Base-by-base conservation (phyloP, 805 yeast species). In the Candida pini region DNA sequence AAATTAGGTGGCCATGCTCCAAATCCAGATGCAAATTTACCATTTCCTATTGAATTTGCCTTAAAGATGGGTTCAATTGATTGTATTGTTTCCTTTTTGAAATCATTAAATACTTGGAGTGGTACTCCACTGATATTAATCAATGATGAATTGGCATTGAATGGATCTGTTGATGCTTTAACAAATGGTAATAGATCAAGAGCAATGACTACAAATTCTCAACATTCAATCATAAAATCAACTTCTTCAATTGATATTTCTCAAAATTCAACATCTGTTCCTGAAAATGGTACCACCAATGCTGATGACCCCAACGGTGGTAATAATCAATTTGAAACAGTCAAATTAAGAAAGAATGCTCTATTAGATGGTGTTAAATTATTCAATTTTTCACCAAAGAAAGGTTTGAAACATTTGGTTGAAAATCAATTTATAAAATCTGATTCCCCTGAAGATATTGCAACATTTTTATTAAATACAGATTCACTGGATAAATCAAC, bases 41-140 rank as follows among this genome's bases (percentile, higher is more conserved):
- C 54, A 21, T 82, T 74, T 51, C 95, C 96, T 3, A 64, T 81
- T 21, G 96, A 86, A 41, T 89, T 81, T 55, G 86, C 89, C 2
- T 65, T 90, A 54, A 88, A 89, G 48, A 77, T 88, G 71, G 74
- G 78, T 1, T 76, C 97, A 0, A 68, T 94, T 38, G 78, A 76
- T 32, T 81, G 90, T 41, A 70, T 88, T 28, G 92, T 90, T 10
- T 83, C 88, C 2, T 81, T 88, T 30, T 66, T 94, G 49, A 67
- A 86, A 47, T 85, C 96, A 0, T 66, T 92, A 29, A 71, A 83
- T 48, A 70, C 86, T 2, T 89, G 97, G 96, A 84, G 95, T 9
- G 94, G 84, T 41, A 76, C 81, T 13, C 58, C 60, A 6, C 31
- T 51, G 16, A n/a, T 31, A 5, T 18, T 38, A 7, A 18, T 35